Percentiles rank a stretch among this genome's conserved stretches.
phyloP scores from a whole-genome alignment of 2,329 filamentous ascomycete genomes.

The Hirsutella thompsonii region DNA sequence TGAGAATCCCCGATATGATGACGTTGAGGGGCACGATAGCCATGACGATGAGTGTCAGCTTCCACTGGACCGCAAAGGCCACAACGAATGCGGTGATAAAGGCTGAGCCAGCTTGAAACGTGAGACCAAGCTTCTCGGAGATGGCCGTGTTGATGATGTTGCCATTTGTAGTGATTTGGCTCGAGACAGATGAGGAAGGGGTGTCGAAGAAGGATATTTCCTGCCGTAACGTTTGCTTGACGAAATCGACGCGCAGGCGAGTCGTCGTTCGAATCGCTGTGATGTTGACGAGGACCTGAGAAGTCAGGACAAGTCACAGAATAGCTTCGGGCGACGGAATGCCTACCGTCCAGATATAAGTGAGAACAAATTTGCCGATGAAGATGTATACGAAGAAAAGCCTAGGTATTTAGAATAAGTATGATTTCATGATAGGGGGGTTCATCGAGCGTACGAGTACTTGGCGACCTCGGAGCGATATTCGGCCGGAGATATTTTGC shows the following conservation, averaged over 20 bases:
- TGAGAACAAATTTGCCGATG: conserved; percentile 37
- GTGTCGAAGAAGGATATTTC: conserved; percentile 43
- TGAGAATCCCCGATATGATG: conserved; percentile 22
- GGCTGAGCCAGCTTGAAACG: conserved; percentile 25
- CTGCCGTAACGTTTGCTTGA: conserved; percentile 28
- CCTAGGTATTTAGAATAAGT: conserved; percentile 17
- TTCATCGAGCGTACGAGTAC: conserved; percentile 20
- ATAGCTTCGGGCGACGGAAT: neutral
- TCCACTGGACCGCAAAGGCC: conserved; percentile 27
- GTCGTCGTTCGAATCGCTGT: conserved; percentile 24
- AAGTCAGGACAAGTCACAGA: neutral
- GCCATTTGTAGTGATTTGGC: conserved; percentile 33
- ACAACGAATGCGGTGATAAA: conserved; percentile 26
- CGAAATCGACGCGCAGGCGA: conserved; percentile 22
- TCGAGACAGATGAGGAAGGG: conserved; percentile 27
- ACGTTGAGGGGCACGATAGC: conserved; percentile 31
- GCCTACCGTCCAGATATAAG: conserved; percentile 35
- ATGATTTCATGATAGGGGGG: neutral
- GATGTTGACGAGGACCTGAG: conserved; percentile 18
- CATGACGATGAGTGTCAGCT: conserved; percentile 29
- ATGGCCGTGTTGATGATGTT: conserved; percentile 31
- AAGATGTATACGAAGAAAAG: conserved; percentile 47
- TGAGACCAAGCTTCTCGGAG: conserved; percentile 29
- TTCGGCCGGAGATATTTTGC: conserved; percentile 24
- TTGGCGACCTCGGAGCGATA: conserved; percentile 37